These are phyloP conservation scores for Rugosomyces carneus DNA, from an alignment of 1,284 basidiomycete species.

Conservation along the genomic window DNA sequence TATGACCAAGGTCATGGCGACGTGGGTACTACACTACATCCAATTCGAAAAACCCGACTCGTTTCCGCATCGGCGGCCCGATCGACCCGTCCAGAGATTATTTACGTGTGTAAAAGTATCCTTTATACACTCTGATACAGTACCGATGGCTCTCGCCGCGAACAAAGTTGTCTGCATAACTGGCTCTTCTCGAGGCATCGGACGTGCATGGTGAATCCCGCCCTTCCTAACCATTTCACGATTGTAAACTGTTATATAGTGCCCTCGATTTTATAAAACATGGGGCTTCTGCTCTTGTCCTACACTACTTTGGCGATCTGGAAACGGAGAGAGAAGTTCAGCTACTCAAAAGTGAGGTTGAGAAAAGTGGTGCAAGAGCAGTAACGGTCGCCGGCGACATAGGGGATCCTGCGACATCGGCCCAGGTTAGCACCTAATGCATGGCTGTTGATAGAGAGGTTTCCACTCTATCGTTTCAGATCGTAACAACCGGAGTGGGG, in stretches of 20 bases:
- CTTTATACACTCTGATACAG: background rate
- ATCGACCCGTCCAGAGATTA: background rate
- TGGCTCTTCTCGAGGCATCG: slow-evolving; percentile 77
- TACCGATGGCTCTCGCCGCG: slow-evolving; percentile 42
- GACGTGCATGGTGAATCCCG: slow-evolving; percentile 50
- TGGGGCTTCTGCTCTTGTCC: slow-evolving; percentile 60
- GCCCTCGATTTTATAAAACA: slow-evolving; percentile 60
- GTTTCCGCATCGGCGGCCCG: too few relatives aligned
- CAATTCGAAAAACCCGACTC: too few relatives aligned
- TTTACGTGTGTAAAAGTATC: background rate
- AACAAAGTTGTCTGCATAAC: slow-evolving; percentile 70
- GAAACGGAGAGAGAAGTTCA: slow-evolving; percentile 49
- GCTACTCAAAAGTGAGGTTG: slow-evolving; percentile 41
- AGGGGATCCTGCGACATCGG: slow-evolving; percentile 52
- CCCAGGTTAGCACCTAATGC: slow-evolving; percentile 34
- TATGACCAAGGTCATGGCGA: too few relatives aligned
- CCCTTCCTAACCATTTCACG: background rate
- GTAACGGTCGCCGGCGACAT: slow-evolving; percentile 63
- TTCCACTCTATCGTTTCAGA: slow-evolving; percentile 30
- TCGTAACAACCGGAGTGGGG: slow-evolving; percentile 52
- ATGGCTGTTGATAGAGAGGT: background rate
- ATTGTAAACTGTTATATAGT: slow-evolving; percentile 17
- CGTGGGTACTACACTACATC: too few relatives aligned
- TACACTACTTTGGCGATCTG: slow-evolving; percentile 67
- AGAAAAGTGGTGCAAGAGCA: slow-evolving; percentile 23